Conservation (phyloP, 352 stramenopile genomes). For the Globisporangium yorkense region DNA sequence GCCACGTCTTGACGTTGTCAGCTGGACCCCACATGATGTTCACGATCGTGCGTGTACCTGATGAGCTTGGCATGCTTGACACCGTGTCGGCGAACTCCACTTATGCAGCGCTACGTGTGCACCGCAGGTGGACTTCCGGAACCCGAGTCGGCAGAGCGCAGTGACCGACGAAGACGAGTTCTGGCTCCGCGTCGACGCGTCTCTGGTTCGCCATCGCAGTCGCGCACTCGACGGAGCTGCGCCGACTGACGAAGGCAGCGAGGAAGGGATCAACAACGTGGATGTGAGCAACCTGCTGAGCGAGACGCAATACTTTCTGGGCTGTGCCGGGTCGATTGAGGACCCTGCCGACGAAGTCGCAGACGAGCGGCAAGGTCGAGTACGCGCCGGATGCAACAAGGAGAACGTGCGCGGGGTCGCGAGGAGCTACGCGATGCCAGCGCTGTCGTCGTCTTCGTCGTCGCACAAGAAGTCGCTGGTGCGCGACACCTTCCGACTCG, state of each 20-base stretch:
- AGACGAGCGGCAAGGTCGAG: background rate
- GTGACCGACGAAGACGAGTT: constrained; percentile 41
- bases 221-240: background rate
- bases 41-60: constrained; percentile 29
- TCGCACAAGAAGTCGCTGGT: background rate
- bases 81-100: background rate
- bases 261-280: constrained; percentile 9
- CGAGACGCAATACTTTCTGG: constrained; percentile 53
- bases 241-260: background rate
- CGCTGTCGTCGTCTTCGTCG: background rate
- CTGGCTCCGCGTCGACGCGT: constrained; percentile 44
- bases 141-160: constrained; percentile 35
- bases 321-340: constrained; percentile 43
- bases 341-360: constrained; percentile 2
- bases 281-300: constrained; percentile 37
- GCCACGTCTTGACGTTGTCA: constrained; percentile 13
- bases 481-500: constrained; percentile 33
- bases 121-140: constrained; percentile 40
- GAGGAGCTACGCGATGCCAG: constrained; percentile 4
- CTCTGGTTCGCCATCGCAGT: constrained; percentile 11
- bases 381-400: background rate
- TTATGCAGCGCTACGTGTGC: background rate
- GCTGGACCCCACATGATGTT: constrained; percentile 55
- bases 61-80: background rate
- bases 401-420: constrained; percentile 5